phyloP scores from a whole-genome alignment of 2,329 filamentous ascomycete genomes.

The Onygenales sp. region DNA sequence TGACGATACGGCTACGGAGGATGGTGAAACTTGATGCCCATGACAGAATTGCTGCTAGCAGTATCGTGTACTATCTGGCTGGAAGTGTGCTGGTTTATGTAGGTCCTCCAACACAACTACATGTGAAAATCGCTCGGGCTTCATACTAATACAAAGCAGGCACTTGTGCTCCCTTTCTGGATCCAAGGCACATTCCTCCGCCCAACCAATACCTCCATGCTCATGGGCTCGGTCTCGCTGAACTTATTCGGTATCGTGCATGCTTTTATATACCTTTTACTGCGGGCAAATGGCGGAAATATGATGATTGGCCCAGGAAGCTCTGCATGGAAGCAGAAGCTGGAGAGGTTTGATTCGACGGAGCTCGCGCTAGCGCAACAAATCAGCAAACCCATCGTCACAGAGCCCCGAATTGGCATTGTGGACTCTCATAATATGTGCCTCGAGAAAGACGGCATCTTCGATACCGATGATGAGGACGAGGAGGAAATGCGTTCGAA shows the following conservation, averaged over 20 bases:
- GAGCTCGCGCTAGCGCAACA: background rate
- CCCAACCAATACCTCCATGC: conserved; percentile 5
- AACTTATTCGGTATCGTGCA: conserved; percentile 17
- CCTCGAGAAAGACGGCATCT: background rate
- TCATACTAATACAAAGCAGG: conserved; percentile 4
- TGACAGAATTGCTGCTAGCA: conserved; percentile 16
- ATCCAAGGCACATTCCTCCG: conserved; percentile 3
- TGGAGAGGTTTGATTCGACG: background rate
- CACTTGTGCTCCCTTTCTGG: conserved; percentile 17
- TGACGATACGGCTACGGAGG: conserved; percentile 13
- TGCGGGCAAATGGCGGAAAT: conserved; percentile 15
- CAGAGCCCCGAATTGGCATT: background rate
- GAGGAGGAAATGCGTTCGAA: background rate
- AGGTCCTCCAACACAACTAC: conserved; percentile 4
- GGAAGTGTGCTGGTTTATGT: conserved; percentile 15
- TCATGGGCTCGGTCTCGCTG: conserved; percentile 16
- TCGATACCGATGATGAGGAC: background rate
- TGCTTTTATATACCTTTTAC: conserved; percentile 15
- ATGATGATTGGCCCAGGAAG: conserved; percentile 1
- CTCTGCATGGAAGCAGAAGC: conserved; percentile 5
- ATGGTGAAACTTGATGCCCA: conserved; percentile 11
- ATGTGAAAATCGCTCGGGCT: background rate
- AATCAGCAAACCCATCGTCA: background rate
- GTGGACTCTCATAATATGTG: background rate
- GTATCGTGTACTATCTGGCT: conserved; percentile 18